Percentiles rank a stretch among this genome's conserved stretches.
These are phyloP conservation scores for Clausena lansium DNA, from an alignment of 345 rosid genomes.

Conservation along the genomic window DNA sequence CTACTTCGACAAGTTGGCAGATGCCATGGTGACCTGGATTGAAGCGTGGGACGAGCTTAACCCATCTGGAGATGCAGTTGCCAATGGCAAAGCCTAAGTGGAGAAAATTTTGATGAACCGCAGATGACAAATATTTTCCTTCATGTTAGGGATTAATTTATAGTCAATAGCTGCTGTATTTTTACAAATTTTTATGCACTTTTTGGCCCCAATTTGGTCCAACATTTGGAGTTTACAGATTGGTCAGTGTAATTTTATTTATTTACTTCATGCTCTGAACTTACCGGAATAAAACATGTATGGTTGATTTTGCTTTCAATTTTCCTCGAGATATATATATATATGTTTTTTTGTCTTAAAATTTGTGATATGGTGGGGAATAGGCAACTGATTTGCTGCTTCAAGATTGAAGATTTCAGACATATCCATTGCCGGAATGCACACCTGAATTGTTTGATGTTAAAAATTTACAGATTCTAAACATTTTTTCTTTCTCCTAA, in stretches of 20 bases:
- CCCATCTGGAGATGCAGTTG: slow-evolving; percentile 34
- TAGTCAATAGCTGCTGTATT: slow-evolving; percentile 8
- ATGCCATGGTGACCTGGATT: slow-evolving; percentile 94
- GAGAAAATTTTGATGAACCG: neutral
- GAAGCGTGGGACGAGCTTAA: slow-evolving; percentile 97
- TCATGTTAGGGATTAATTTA: neutral
- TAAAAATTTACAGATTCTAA: slow-evolving; percentile 28
- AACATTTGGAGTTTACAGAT: slow-evolving; percentile 4
- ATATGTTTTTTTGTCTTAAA: neutral
- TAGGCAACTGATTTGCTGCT: neutral
- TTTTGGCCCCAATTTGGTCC: slow-evolving; percentile 4
- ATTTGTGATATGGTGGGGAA: neutral
- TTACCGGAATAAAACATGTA: slow-evolving; percentile 8
- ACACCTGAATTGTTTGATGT: slow-evolving; percentile 22
- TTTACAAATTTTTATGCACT: neutral
- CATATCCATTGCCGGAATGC: slow-evolving; percentile 11
- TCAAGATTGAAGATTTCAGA: neutral
- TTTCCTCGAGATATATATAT: neutral
- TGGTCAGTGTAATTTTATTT: slow-evolving; percentile 16
- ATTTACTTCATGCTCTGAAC: slow-evolving; percentile 10
- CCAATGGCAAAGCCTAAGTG: slow-evolving; percentile 47
- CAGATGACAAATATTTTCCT: slow-evolving; percentile 11
- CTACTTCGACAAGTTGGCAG: slow-evolving; percentile 80
- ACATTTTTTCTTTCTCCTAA: slow-evolving; percentile 22
- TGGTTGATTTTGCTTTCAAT: neutral